Conservation (phyloP, 306 rosid species). For the Cucurbita pepo region DNA sequence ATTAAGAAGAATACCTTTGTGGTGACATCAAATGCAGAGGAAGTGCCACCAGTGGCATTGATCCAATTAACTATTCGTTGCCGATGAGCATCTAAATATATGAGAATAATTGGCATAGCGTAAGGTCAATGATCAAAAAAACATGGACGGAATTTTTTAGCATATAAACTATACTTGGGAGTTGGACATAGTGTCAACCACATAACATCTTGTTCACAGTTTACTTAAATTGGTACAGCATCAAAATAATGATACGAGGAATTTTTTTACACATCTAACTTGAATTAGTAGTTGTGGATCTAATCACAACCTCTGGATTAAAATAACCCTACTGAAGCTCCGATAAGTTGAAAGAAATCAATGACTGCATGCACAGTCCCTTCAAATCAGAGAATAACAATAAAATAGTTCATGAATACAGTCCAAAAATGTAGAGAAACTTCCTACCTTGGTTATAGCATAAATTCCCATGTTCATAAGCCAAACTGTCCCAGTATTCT, state of each 20-base stretch:
- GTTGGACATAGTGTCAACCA: background rate
- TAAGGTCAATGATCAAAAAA: background rate
- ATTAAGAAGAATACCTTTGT: constrained; percentile 24
- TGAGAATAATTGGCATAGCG: constrained; percentile 4
- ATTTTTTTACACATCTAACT: background rate
- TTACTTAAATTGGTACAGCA: background rate
- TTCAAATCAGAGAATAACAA: background rate
- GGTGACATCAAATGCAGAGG: constrained; percentile 70
- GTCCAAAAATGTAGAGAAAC: background rate
- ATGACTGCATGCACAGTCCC: background rate
- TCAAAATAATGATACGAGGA: background rate
- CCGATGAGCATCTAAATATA: constrained; percentile 48
- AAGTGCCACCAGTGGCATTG: constrained; percentile 60
- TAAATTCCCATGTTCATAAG: constrained; percentile 48
- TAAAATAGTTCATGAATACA: background rate
- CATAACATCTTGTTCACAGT: background rate
- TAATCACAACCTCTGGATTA: background rate
- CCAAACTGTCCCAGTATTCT: constrained; percentile 75
- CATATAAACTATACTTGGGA: background rate
- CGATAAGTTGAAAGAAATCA: background rate
- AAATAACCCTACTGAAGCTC: background rate
- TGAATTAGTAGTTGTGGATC: background rate
- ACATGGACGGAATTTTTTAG: background rate
- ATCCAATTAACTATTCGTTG: constrained; percentile 70
- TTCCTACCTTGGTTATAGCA: constrained; percentile 59